Evolutionary conservation across 306 rosid genomes (phyloP), one percentile per base, ranked within the genome.

Genomic region (Albizia julibrissin): DNA sequence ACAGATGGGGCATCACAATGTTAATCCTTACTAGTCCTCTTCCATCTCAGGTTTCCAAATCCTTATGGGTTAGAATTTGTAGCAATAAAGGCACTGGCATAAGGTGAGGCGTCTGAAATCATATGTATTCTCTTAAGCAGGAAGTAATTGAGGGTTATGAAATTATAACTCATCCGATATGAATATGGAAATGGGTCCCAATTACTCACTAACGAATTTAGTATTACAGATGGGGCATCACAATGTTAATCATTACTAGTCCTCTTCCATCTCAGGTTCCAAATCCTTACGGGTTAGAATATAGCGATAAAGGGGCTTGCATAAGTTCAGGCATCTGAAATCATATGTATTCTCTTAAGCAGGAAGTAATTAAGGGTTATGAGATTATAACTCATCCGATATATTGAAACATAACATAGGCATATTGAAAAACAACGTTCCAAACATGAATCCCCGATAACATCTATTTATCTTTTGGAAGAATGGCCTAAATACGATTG

Each of bases 41-140:
- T 54, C 70, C 21, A 19, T 40, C 49, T 52, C 64, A 34, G 29
- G 64, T n/a, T 81, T 47, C 52, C 33, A 56, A 39, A 54, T 26
- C 68, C 50, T 75, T n/a, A 64, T 34, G 61, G 26, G 27, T 22
- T 50, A 66, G 58, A 73, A 81, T n/a, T n/a, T n/a, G n/a, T n/a
- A n/a, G n/a, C n/a, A n/a, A 81, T 26, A 43, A 52, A 67, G 12
- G 4, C 19, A 73, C 68, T n/a, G 26, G 44, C 74, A 71, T 43
- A 54, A 10, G 4, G 64, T 49, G 13, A 10, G 26, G 27, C 74
- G 44, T 24, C 75, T 22, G 39, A 74, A 74, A 74, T 59, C 42
- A 40, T 42, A 26, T 40, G 40, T 42, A 61, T 26, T 40, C 26
- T 29, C 59, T 71, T 15, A 14, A 26, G 43, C 46, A 69, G 49